Evolutionary conservation across 169 alveolate species (phyloP), one percentile per base, ranked within the genome.

Genomic region (Theileria parva): DNA sequence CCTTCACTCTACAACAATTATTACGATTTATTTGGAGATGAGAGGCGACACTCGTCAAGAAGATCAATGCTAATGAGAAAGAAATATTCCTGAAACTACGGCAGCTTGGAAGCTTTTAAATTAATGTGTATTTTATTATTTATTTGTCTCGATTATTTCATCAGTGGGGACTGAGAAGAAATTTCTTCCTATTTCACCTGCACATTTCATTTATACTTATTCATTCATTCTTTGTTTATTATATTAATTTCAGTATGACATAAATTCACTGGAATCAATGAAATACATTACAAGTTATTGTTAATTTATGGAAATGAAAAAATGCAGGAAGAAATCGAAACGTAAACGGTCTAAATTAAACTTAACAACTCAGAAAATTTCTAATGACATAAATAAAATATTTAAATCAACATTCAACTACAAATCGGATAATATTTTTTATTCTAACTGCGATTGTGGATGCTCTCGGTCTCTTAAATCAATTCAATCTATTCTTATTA

Each of bases 371-470:
- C 30, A 59, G 7, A 17, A 17, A 23, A 60, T 51, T 21, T 7
- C 61, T 2, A 73, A 59, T 21, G 73, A 73, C 28, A 21, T 73
- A 51, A 9, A 55, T 6, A 13, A 37, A 21, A 5, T 73, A 32
- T 21, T 73, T 73, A 11, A 11, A 44, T 44, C 53, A 44, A 44
- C 53, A 44, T 44, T 44, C 8, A 8, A 44, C 12, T 0, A 44
- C 28, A 19, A 53, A 73, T 23, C 32, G 44, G 21, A 11, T 12
- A 2, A 28, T 11, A 12, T 23, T 32, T n/a, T 15, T 12, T 2
- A 70, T 32, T 51, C 65, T 44, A 44, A 39, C 19, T 85, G 91
- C 65, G 48, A 30, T 37, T 85, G 91, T 50, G 91, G 91, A 13
- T 85, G 91, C 28, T 48, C 32, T 5, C 25, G 84, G 32, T 3